These are phyloP conservation scores for Hypholoma fasciculare DNA, from an alignment of 768 basidiomycete species.

Conservation along the genomic window DNA sequence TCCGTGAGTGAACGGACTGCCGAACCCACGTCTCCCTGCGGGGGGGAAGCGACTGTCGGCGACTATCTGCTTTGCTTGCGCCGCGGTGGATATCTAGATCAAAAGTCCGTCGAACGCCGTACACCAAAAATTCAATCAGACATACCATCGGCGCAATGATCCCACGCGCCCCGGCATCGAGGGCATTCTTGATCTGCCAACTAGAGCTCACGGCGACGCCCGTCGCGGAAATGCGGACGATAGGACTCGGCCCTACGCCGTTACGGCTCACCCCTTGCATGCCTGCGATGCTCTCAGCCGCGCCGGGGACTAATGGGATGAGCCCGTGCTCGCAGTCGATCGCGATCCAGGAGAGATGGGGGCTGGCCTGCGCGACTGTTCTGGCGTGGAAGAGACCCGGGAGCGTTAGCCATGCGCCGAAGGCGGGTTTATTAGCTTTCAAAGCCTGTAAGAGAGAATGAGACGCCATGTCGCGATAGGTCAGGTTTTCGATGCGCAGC, in stretches of 20 bases:
- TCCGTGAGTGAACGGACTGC: conserved; percentile 60
- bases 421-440: conserved; percentile 57
- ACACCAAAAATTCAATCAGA: not conserved
- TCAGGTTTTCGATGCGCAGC: too few relatives aligned
- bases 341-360: conserved; percentile 60
- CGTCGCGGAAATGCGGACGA: conserved; percentile 67
- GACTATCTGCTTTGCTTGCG: conserved; percentile 57
- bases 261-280: conserved; percentile 44
- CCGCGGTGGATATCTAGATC: conserved; percentile 52
- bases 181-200: conserved; percentile 74
- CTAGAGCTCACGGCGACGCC: conserved; percentile 53
- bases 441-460: conserved; percentile 56
- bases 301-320: conserved; percentile 52
- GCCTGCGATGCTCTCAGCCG: conserved; percentile 54
- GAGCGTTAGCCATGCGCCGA: conserved; percentile 67
- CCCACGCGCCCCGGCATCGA: conserved; percentile 68
- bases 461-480: conserved; percentile 40
- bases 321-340: conserved; percentile 74
- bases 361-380: conserved; percentile 54
- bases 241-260: conserved; percentile 46
- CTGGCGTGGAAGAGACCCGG: conserved; percentile 61
- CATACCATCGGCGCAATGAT: conserved; percentile 67
- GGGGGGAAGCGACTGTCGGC: conserved; percentile 64
- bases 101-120: not conserved
- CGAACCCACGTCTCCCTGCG: conserved; percentile 60